Evolutionary conservation across 768 basidiomycete genomes (phyloP).

Genomic region (Dioszegia crocea): DNA sequence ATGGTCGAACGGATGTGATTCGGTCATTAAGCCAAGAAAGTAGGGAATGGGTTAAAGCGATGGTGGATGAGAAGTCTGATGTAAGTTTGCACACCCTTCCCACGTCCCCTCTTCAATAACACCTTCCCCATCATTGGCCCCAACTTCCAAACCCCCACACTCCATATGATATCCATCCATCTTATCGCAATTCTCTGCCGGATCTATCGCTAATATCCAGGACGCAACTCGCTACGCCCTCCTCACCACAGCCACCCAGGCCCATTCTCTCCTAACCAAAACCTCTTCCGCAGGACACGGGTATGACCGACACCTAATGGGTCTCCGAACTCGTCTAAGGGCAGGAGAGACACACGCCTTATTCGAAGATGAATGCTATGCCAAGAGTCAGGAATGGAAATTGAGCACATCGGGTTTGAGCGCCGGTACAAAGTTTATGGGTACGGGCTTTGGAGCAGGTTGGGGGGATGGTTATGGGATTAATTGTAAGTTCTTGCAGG

Average conservation of each 20-base stretch:
- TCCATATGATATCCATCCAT: too few species aligned
- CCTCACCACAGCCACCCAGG: constrained; percentile 64
- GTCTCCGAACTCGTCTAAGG: constrained; percentile 63
- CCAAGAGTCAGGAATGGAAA: constrained; percentile 74
- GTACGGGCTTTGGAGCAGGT: constrained; percentile 83
- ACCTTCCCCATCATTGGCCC: too few species aligned
- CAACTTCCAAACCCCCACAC: too few species aligned
- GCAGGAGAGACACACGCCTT: constrained; percentile 60
- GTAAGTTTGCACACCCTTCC: constrained; percentile 47
- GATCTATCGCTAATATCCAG: constrained; percentile 40
- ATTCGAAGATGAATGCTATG: constrained; percentile 74
- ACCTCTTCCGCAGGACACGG: constrained; percentile 76
- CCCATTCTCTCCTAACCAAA: constrained; percentile 68
- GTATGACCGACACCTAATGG: constrained; percentile 86
- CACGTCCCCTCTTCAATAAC: too few species aligned
- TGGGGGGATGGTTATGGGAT: constrained; percentile 89
- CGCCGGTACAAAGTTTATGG: constrained; percentile 77
- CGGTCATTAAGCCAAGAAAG: constrained; percentile 70
- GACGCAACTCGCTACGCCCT: constrained; percentile 53
- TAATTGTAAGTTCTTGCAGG: constrained; percentile 71
- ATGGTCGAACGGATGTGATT: constrained; percentile 86
- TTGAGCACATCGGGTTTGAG: constrained; percentile 85
- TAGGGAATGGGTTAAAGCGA: constrained; percentile 69
- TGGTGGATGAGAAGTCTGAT: constrained; percentile 55
- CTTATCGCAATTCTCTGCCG: too few species aligned